Percentiles rank a stretch among this genome's conserved stretches.
Conservation (phyloP, 1,284 basidiomycete species). For the Ceratobasidium sp. region DNA sequence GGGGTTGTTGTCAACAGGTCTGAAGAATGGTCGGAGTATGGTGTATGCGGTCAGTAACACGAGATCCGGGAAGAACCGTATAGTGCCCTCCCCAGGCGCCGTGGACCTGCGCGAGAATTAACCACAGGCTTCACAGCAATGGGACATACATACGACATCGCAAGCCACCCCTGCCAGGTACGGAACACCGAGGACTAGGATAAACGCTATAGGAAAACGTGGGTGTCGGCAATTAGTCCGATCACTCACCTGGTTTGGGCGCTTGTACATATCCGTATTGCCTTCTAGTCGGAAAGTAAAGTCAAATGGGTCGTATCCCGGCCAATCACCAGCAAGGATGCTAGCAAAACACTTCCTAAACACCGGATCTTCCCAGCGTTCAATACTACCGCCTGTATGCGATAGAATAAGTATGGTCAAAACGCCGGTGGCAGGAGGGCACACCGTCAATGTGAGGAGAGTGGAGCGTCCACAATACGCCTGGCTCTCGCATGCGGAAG, state of each 20-base stretch:
- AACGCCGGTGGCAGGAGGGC: slow-evolving; percentile 45
- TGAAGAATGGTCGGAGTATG: slow-evolving; percentile 87
- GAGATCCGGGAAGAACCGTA: slow-evolving; percentile 80
- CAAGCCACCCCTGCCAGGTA: slow-evolving; percentile 83
- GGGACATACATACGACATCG: slow-evolving; percentile 64
- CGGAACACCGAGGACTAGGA: slow-evolving; percentile 71
- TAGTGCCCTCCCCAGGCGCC: slow-evolving; percentile 64
- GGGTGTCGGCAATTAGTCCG: slow-evolving; percentile 48
- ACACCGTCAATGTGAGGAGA: slow-evolving; percentile 82
- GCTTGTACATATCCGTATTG: slow-evolving; percentile 68
- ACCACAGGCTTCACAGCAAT: slow-evolving; percentile 42
- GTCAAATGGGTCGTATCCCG: slow-evolving; percentile 75
- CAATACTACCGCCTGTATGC: slow-evolving; percentile 73
- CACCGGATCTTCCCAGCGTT: slow-evolving; percentile 83
- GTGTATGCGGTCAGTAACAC: slow-evolving; percentile 80
- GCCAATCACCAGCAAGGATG: slow-evolving; percentile 77
- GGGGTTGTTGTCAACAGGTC: slow-evolving; percentile 57
- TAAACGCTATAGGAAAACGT: neutral
- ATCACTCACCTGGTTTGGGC: slow-evolving; percentile 66
- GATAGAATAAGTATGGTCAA: slow-evolving; percentile 24
- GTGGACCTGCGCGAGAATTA: slow-evolving; percentile 62
- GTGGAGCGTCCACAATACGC: slow-evolving; percentile 70
- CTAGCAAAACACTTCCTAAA: slow-evolving; percentile 68
- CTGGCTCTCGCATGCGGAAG: slow-evolving; percentile 83
- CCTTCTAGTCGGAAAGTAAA: slow-evolving; percentile 71